These are phyloP conservation scores for Aspergillus funiculosus DNA, from an alignment of 495 filamentous ascomycete species.

Conservation along the genomic window DNA sequence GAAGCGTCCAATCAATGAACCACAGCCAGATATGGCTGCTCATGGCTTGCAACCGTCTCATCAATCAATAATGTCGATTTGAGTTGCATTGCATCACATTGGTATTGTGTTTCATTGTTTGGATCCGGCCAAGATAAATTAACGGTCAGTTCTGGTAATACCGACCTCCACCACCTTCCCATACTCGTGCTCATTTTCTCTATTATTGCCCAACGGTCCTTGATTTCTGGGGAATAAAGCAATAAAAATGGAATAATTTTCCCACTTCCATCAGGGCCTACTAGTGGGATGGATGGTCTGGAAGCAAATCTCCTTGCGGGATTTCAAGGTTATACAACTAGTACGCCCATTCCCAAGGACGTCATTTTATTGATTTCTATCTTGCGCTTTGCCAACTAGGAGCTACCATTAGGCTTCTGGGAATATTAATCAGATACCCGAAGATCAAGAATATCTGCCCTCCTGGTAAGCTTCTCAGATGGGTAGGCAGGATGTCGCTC, in stretches of 20 bases:
- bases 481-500: too few species aligned
- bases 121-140: slow-evolving; percentile 6
- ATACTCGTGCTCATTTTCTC: slow-evolving; percentile 18
- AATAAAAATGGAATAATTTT: not conserved
- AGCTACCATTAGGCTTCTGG: slow-evolving; percentile 4
- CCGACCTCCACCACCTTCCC: slow-evolving; percentile 8
- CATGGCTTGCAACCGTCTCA: slow-evolving; percentile 11
- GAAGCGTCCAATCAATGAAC: slow-evolving; percentile 9
- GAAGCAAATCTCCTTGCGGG: slow-evolving; percentile 11
- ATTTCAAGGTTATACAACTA: too few species aligned
- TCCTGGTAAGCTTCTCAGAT: too few species aligned
- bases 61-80: slow-evolving; percentile 19
- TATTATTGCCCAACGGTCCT: slow-evolving; percentile 7
- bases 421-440: not conserved
- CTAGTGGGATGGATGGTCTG: not conserved
- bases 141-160: slow-evolving; percentile 10
- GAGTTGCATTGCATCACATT: slow-evolving; percentile 28
- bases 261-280: not conserved
- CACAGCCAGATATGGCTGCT: not conserved
- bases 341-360: slow-evolving; percentile 14
- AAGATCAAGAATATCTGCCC: slow-evolving; percentile 4
- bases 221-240: slow-evolving; percentile 7
- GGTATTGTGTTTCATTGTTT: slow-evolving; percentile 13
- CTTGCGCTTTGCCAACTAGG: slow-evolving; percentile 1
- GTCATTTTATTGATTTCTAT: slow-evolving; percentile 21